Evolutionary conservation across 2,329 filamentous ascomycete species (phyloP).

Genomic region (Cytospora schulzeri): DNA sequence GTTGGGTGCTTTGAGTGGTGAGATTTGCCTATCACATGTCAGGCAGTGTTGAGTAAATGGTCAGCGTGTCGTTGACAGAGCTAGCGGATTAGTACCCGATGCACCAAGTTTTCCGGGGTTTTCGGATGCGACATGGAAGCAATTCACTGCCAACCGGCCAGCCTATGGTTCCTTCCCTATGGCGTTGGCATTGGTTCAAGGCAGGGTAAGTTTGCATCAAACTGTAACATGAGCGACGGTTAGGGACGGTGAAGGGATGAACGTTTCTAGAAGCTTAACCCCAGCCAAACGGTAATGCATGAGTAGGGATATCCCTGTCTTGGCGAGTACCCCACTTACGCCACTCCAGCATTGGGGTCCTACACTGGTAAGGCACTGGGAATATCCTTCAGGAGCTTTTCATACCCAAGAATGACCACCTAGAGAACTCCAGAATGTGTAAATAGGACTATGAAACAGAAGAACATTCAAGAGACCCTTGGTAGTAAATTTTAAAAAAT

Average conservation of each 20-base stretch:
- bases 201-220: not conserved
- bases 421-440: too few relatives aligned
- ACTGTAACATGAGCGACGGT: not conserved
- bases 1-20: not conserved
- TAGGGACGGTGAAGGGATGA: not conserved
- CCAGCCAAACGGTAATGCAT: not conserved
- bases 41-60: not conserved
- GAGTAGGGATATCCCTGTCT: slow-evolving; percentile 13
- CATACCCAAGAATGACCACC: too few relatives aligned
- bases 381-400: not conserved
- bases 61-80: too few relatives aligned
- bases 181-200: too few relatives aligned
- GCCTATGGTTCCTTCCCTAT: not conserved
- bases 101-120: not conserved
- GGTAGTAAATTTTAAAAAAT: too few relatives aligned
- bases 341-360: not conserved
- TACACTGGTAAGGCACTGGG: too few relatives aligned
- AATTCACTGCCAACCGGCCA: not conserved
- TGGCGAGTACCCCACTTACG: not conserved
- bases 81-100: too few relatives aligned
- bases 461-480: too few relatives aligned
- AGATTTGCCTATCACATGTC: slow-evolving; percentile 16
- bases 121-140: not conserved
- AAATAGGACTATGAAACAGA: too few relatives aligned
- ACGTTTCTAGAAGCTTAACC: slow-evolving; percentile 19